Conservation (phyloP, 345 rosid genomes). For the Trapa bicornis region DNA sequence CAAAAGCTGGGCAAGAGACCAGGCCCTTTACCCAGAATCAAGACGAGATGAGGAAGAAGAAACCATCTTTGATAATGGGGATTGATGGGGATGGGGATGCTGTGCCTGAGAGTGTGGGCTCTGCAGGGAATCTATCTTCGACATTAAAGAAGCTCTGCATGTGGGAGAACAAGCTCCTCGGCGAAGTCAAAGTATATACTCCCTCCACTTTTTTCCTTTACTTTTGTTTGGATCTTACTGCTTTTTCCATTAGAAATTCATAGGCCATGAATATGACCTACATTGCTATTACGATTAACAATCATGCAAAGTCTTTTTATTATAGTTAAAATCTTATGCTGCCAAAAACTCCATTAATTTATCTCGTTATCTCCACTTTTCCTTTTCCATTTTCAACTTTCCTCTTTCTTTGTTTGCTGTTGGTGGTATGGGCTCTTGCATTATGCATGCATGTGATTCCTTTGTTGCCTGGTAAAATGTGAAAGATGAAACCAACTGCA, state of each 20-base stretch:
- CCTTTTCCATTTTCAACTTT: neutral
- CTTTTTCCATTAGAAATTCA: neutral
- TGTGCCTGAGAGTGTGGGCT: slow-evolving; percentile 8
- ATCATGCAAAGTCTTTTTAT: too few species aligned
- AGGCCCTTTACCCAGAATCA: slow-evolving; percentile 3
- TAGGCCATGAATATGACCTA: neutral
- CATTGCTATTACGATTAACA: too few species aligned
- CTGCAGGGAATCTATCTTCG: slow-evolving; percentile 29
- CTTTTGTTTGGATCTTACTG: neutral
- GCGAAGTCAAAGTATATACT: slow-evolving; percentile 52
- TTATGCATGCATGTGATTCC: neutral
- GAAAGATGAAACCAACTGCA: neutral
- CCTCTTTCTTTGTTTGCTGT: neutral
- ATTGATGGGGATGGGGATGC: slow-evolving; percentile 10
- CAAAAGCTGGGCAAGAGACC: slow-evolving; percentile 1
- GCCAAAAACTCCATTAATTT: too few species aligned
- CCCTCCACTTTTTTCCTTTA: neutral
- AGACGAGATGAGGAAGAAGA: neutral
- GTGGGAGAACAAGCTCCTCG: slow-evolving; percentile 67
- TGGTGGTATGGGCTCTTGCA: neutral
- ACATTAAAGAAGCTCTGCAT: slow-evolving; percentile 40
- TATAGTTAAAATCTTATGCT: too few species aligned
- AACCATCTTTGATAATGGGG: neutral
- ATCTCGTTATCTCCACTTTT: neutral
- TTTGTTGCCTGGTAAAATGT: neutral